A percentile compares a stretch with the other conserved stretches of the same genome.
These are phyloP conservation scores for Scheffersomyces lignosus DNA, from an alignment of 805 yeast genomes.

Conservation along the genomic window DNA sequence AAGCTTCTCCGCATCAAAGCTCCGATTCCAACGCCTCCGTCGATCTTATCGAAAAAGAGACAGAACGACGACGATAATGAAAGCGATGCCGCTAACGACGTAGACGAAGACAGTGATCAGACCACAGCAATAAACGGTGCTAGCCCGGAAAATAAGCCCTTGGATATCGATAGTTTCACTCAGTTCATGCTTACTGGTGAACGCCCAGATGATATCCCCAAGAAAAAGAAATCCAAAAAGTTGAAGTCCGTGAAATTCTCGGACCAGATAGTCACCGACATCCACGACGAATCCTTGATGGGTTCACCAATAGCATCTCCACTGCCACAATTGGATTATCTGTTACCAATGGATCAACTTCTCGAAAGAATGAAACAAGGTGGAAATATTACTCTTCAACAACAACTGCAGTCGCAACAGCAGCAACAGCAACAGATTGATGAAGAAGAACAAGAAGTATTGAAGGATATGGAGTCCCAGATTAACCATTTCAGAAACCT, in stretches of 20 bases:
- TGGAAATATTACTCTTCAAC: slow-evolving; percentile 6
- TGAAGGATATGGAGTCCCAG: slow-evolving; percentile 73
- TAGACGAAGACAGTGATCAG: slow-evolving; percentile 7
- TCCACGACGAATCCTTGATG: slow-evolving; percentile 26
- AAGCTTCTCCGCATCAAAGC: slow-evolving; percentile 54
- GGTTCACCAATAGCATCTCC: slow-evolving; percentile 22
- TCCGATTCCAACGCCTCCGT: slow-evolving; percentile 74
- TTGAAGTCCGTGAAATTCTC: slow-evolving; percentile 70
- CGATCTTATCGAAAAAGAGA: slow-evolving; percentile 67
- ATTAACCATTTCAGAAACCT: slow-evolving; percentile 70
- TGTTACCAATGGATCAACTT: slow-evolving; percentile 78
- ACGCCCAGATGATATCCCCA: slow-evolving; percentile 49
- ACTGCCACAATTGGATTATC: slow-evolving; percentile 49
- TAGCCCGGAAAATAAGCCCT: slow-evolving; percentile 29
- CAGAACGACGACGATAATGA: slow-evolving; percentile 44
- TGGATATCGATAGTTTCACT: slow-evolving; percentile 85
- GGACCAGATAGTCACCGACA: slow-evolving; percentile 57
- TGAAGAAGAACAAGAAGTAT: slow-evolving; percentile 68
- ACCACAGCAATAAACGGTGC: background rate
- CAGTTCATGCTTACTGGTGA: slow-evolving; percentile 81
- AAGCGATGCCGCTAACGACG: slow-evolving; percentile 14
- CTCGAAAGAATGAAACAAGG: slow-evolving; percentile 40
- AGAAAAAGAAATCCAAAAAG: slow-evolving; percentile 41
- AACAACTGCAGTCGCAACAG: slow-evolving; percentile 15
- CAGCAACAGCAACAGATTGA: slow-evolving; percentile 23